A percentile compares a stretch with the other conserved stretches of the same genome.
Conservation (phyloP, 2,329 filamentous ascomycete genomes). For the Neospermospora avenae region DNA sequence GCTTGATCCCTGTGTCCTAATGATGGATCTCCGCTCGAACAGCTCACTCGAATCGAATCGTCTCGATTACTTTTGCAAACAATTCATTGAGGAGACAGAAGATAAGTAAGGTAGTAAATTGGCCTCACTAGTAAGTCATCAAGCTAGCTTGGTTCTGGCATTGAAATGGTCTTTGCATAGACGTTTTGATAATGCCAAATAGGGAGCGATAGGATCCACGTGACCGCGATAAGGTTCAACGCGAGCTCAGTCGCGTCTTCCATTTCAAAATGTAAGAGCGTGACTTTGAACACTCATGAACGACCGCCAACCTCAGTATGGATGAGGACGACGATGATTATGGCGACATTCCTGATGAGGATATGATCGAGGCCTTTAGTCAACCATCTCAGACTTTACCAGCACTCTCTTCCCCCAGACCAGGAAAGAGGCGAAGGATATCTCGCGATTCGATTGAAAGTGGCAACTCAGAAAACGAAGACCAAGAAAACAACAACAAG, state of each 20-base stretch:
- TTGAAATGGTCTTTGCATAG: too few relatives aligned
- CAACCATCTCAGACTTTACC: constrained; percentile 38
- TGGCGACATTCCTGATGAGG: constrained; percentile 64
- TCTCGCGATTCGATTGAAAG: constrained; percentile 15
- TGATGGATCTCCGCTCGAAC: too few relatives aligned
- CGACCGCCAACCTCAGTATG: constrained; percentile 10
- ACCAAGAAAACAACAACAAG: constrained; percentile 20
- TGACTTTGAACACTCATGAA: too few relatives aligned
- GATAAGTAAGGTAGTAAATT: too few relatives aligned
- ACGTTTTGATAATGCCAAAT: neutral
- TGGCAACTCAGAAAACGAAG: constrained; percentile 22
- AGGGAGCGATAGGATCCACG: neutral
- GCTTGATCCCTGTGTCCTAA: too few relatives aligned
- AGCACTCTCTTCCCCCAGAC: constrained; percentile 28
- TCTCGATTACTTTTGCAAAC: too few relatives aligned
- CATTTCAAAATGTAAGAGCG: neutral
- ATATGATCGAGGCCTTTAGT: constrained; percentile 58
- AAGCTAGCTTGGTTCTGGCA: too few relatives aligned
- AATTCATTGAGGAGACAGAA: too few relatives aligned
- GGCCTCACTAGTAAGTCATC: too few relatives aligned
- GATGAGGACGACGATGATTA: constrained; percentile 53
- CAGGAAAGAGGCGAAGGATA: constrained; percentile 12
- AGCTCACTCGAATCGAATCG: too few relatives aligned
- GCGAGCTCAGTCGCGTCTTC: neutral
- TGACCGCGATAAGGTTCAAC: neutral